Percentiles rank a stretch among this genome's conserved stretches.
Evolutionary conservation across 2,329 filamentous ascomycete genomes (phyloP).

Genomic region (Monilinia vaccinii-corymbosi): DNA sequence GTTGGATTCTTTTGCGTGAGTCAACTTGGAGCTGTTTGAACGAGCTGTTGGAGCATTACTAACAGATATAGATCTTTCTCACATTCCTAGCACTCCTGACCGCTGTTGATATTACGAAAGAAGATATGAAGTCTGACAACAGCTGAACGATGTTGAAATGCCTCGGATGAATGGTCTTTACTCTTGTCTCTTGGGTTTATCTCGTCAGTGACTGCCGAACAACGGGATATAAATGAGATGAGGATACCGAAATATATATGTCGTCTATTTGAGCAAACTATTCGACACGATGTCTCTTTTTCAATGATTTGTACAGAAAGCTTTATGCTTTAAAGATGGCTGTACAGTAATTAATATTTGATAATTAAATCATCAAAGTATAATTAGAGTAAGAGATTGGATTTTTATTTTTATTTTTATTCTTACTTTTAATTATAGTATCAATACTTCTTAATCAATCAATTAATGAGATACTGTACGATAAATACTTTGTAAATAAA

Average conservation of each 20-base stretch:
- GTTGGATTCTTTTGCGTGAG: constrained; percentile 40
- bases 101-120: constrained; percentile 26
- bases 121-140: constrained; percentile 12
- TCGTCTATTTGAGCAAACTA: not conserved
- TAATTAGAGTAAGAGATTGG: too few species aligned
- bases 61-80: constrained; percentile 21
- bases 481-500: too few species aligned
- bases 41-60: not conserved
- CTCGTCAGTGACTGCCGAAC: not conserved
- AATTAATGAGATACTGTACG: too few species aligned
- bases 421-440: too few species aligned
- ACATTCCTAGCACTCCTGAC: constrained; percentile 24
- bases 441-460: too few species aligned
- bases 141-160: not conserved
- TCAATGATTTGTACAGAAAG: not conserved
- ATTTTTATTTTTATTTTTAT: too few species aligned
- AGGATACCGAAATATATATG: not conserved
- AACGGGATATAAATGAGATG: not conserved
- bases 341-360: too few species aligned
- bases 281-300: not conserved
- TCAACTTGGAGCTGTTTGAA: constrained; percentile 9
- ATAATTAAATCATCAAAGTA: too few species aligned
- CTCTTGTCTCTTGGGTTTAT: not conserved
- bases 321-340: too few species aligned
- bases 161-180: not conserved